Conservation (phyloP, 1,139 yeast genomes). For the Saccharomyces hybrid region DNA sequence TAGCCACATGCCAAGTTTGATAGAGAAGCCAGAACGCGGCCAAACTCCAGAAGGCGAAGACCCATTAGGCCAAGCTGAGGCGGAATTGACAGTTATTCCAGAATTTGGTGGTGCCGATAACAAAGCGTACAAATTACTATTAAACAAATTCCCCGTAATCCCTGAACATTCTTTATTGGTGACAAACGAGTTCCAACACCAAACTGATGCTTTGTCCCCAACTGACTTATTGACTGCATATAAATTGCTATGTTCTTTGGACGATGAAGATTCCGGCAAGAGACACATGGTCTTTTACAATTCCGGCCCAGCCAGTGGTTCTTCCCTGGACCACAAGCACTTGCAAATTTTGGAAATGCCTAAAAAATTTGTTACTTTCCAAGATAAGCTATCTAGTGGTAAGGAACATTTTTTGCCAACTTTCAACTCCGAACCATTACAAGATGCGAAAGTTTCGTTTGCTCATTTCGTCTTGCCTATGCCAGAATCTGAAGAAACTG, state of each 20-base stretch:
- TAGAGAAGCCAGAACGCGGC: slow-evolving; percentile 48
- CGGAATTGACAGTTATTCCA: slow-evolving; percentile 57
- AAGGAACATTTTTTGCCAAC: slow-evolving; percentile 49
- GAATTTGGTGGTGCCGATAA: slow-evolving; percentile 42
- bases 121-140: slow-evolving; percentile 46
- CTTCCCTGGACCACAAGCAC: slow-evolving; percentile 90
- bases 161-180: slow-evolving; percentile 72
- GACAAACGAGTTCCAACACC: slow-evolving; percentile 66
- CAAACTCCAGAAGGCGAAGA: slow-evolving; percentile 30
- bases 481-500: slow-evolving; percentile 41
- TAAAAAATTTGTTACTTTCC: slow-evolving; percentile 48
- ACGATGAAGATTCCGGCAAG: slow-evolving; percentile 25
- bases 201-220: slow-evolving; percentile 63
- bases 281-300: slow-evolving; percentile 77
- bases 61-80: slow-evolving; percentile 80
- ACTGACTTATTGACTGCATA: slow-evolving; percentile 56
- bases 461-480: slow-evolving; percentile 75
- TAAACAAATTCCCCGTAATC: slow-evolving; percentile 82
- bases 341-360: slow-evolving; percentile 78
- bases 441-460: slow-evolving; percentile 57
- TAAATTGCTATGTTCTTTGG: slow-evolving; percentile 41
- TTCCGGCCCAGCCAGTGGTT: slow-evolving; percentile 83
- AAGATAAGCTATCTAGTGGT: slow-evolving; percentile 45
- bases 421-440: slow-evolving; percentile 50
- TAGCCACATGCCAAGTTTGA: slow-evolving; percentile 43